Base-by-base conservation (phyloP, 768 basidiomycete genomes). In the Kwoniella sp. region DNA sequence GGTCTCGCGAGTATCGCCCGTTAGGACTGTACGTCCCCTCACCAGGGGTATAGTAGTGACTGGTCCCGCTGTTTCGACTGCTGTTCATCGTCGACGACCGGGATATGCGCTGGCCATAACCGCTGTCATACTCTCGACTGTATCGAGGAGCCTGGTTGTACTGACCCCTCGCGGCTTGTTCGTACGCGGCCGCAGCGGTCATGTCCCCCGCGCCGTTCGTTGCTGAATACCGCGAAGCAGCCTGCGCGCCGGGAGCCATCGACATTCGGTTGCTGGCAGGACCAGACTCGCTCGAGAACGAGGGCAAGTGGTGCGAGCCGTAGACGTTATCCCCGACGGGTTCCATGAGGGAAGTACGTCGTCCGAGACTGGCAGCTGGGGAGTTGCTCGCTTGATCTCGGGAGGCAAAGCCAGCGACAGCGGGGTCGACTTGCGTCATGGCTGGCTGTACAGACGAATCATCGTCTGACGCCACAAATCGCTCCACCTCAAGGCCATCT, bases 401-500 rank as follows among this genome's bases (percentile, higher is more conserved):
- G 9, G 52, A 29, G 15, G 42, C 32, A 19, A 53, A 52, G 9
- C 20, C 40, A 8, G 37, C 15, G 11, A 57, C 28, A 38, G 38
- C 39, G 19, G 48, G 48, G 28, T 63, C 63, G 46, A 58, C 39
- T 25, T 53, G 63, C 15, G 36, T 50, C 65, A 69, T 65, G 15
- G 68, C 64, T 19, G 65, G 65, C 34, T 50, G 56, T 19, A 45
- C 52, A 3, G 63, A 57, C 7, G 56, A 59, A 38, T 66, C 64
- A 37, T 67, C 67, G 33, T 68, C 60, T 2, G 60, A 61, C 3
- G 60, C 63, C 10, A 62, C 52, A 27, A 62, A 63, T 8, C 58
- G 49, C 23, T 69, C 56, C 14, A 72, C 63, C 47, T 71, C 73
- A 4, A 65, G 50, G 12, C 73, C 73, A 37, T 74, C 73, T 53